Conservation (phyloP, 164 flowering plant species). For the Amborella trichopoda region DNA sequence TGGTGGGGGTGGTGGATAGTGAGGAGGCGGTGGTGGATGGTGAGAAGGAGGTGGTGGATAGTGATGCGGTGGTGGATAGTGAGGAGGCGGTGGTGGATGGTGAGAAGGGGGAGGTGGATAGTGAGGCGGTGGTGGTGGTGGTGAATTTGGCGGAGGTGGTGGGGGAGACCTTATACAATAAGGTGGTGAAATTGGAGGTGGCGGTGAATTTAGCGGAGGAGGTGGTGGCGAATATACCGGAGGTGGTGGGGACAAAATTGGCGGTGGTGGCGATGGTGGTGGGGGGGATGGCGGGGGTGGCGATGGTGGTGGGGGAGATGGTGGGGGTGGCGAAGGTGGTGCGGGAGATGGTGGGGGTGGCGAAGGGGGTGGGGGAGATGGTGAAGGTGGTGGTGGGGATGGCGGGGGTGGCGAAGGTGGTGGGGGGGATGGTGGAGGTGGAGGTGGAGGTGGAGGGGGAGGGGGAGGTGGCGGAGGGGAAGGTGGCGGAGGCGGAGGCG, state of each 20-base stretch:
- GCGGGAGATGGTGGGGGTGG: too few species aligned
- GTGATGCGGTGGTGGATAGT: background rate
- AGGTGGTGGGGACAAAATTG: too few species aligned
- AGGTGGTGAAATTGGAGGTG: too few species aligned
- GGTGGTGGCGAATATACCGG: too few species aligned
- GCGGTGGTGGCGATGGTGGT: too few species aligned
- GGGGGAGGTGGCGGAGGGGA: constrained; percentile 18
- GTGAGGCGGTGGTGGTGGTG: constrained; percentile 1
- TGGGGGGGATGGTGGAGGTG: constrained; percentile 15
- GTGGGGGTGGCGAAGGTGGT: too few species aligned
- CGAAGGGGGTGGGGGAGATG: constrained; percentile 16
- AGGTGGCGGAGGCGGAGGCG: constrained; percentile 19
- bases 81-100: background rate
- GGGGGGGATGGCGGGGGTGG: too few species aligned
- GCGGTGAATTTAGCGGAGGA: too few species aligned
- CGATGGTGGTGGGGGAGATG: too few species aligned
- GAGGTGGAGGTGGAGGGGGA: constrained; percentile 18
- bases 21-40: background rate
- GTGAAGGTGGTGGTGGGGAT: constrained; percentile 8
- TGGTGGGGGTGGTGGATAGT: background rate
- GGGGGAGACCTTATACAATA: too few species aligned
- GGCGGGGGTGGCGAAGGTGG: constrained; percentile 11
- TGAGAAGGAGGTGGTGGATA: background rate
- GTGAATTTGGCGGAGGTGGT: constrained; percentile 17
- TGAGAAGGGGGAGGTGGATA: background rate